Evolutionary conservation across 2,329 filamentous ascomycete species (phyloP), one percentile per base, ranked within the genome.

Genomic region (Talaromyces sp.): DNA sequence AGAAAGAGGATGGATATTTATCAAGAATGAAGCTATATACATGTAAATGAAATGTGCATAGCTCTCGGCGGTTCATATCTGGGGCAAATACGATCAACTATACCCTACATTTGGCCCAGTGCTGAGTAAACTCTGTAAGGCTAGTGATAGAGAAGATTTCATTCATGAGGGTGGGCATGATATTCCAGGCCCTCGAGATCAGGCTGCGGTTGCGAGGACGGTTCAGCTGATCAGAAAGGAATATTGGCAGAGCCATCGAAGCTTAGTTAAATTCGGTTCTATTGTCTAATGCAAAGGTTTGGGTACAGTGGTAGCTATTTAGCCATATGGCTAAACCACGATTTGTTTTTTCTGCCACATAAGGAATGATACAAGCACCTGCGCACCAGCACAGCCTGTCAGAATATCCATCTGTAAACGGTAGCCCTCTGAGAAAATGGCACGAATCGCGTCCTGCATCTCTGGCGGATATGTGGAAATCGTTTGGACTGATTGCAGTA

Each of bases 1-100:
- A n/a, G n/a, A n/a, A n/a, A n/a, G n/a, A n/a, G n/a, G n/a, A n/a
- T n/a, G n/a, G n/a, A n/a, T n/a, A n/a, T n/a, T n/a, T n/a, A n/a
- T n/a, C n/a, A n/a, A n/a, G n/a, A n/a, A n/a, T n/a, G n/a, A n/a
- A n/a, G n/a, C n/a, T n/a, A n/a, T n/a, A n/a, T n/a, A n/a, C n/a
- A n/a, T n/a, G n/a, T n/a, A n/a, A n/a, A n/a, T n/a, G n/a, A n/a
- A n/a, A n/a, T n/a, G n/a, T n/a, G n/a, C n/a, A n/a, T n/a, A n/a
- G n/a, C n/a, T n/a, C n/a, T n/a, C 63, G 35, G 53, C n/a, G 59
- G 61, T 28, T 56, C 59, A 36, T 57, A 65, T 57, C 62, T 65
- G 53, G 13, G 50, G 31, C 3, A 21, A 28, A 25, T 13, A 48
- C 45, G 22, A 43, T 28, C 19, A 53, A 40, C 1, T 28, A 43